Base-by-base conservation (phyloP, 495 filamentous ascomycete genomes). In the Friedmanniomyces simplex region DNA sequence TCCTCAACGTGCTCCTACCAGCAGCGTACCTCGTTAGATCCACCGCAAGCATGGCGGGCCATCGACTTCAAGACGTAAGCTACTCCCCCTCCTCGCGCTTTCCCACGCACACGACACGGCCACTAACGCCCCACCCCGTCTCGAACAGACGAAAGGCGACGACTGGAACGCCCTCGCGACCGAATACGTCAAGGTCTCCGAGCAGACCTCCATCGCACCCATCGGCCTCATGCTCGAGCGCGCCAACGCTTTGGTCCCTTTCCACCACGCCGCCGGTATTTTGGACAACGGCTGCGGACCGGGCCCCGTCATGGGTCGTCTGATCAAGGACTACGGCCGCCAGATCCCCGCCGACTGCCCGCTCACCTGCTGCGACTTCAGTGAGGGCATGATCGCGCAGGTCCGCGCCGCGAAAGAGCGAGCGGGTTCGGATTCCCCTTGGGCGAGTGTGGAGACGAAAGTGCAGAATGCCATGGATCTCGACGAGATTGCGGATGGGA, bases 251-350 rank as follows among this genome's bases (percentile, higher is more conserved):
- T 39, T 64, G 2, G 20, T 7, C 11, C 54, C 61, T 16, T 60
- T 60, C 53, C 28, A 30, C 21, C 10, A 43, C 24, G 61, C 61
- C 1, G 54, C 49, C 0, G 58, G 46, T 5, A 54, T 64, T 32
- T 57, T 64, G 11, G 61, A 64, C 41, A 58, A 60, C 28, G 61
- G 61, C 57, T 57, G 57, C 50, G 61, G 61, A 0, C 57, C 61
- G 5, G 61, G 61, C 0, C 56, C 57, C 3, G 50, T 63, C 32
- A 64, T 64, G 61, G 2, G 3, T 0, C 53, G 37, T 8, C 2
- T 64, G 5, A 42, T 64, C 34, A 10, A 37, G 18, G 48, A 51
- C 21, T 54, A 64, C 49, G 57, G 50, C 30, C 5, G 14, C 21
- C 3, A 48, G 20, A 42, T 64, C 3, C 54, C 57, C 13, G 26